Conservation (phyloP, 2,329 filamentous ascomycete species). For the Pezicula carpinea region DNA sequence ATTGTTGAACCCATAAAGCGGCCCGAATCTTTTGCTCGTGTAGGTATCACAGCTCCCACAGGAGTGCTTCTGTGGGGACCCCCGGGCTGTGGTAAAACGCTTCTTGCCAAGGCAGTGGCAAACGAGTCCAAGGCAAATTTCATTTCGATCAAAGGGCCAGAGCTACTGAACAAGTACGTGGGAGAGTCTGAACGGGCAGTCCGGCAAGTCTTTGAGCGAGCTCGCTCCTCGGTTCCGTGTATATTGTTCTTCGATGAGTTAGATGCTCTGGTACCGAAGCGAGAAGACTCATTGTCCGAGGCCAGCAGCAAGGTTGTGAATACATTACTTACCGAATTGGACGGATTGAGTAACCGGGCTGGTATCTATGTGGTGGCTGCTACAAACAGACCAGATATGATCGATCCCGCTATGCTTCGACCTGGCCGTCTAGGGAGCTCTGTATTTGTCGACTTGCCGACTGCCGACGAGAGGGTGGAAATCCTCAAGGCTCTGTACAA, state of each 20-base stretch:
- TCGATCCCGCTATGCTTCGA: conserved; percentile 90
- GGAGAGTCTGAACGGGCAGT: conserved; percentile 93
- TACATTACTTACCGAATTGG: conserved; percentile 88
- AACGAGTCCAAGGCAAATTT: conserved; percentile 96
- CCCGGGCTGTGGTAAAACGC: conserved; percentile 92
- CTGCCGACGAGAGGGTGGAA: conserved; percentile 72
- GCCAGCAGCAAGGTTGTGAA: conserved; percentile 88
- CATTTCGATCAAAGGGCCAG: conserved; percentile 95
- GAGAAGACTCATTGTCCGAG: conserved; percentile 75
- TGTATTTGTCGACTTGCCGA: conserved; percentile 86
- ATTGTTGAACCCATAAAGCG: conserved; percentile 87
- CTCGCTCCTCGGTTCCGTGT: conserved; percentile 80
- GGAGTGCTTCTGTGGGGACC: conserved; percentile 95
- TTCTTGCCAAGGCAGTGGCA: conserved; percentile 92
- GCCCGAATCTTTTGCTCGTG: conserved; percentile 69
- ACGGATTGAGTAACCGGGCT: conserved; percentile 73
- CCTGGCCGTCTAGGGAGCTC: conserved; percentile 83
- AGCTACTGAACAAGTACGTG: conserved; percentile 95
- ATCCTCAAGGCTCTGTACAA: conserved; percentile 69
- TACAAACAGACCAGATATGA: conserved; percentile 93
- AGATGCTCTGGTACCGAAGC: conserved; percentile 82
- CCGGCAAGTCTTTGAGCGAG: conserved; percentile 84
- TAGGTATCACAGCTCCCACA: conserved; percentile 76
- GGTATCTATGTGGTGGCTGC: conserved; percentile 94
- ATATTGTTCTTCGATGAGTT: conserved; percentile 98